Evolutionary conservation across 176 grass and related monocot genomes (phyloP).

Genomic region (Carex cristatella): DNA sequence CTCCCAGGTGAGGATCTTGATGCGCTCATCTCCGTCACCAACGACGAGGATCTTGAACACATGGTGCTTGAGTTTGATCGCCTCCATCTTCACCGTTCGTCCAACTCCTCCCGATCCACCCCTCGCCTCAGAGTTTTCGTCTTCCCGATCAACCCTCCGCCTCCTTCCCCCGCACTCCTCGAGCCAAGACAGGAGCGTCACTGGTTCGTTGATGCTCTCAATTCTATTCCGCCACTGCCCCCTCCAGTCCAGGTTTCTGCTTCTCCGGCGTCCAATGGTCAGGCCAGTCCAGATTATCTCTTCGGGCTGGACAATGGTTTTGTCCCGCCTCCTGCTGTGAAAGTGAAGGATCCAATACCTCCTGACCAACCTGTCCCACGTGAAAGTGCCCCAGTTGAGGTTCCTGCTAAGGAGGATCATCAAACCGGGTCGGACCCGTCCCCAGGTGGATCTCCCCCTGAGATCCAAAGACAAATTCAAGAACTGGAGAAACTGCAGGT

Average conservation of each 20-base stretch:
- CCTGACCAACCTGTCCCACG: constrained; percentile 19
- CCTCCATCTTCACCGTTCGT: constrained; percentile 44
- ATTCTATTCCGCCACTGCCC: constrained; percentile 27
- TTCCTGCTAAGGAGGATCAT: constrained; percentile 45
- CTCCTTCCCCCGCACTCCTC: constrained; percentile 35
- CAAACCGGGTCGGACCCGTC: constrained; percentile 21
- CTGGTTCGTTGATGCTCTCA: constrained; percentile 78
- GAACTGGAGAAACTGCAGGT: constrained; percentile 65
- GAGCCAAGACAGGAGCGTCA: constrained; percentile 57
- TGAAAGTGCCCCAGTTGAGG: constrained; percentile 50
- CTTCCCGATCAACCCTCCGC: constrained; percentile 53
- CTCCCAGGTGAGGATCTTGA: constrained; percentile 98
- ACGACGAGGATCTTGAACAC: constrained; percentile 92
- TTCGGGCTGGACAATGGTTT: constrained; percentile 76
- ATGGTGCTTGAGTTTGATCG: constrained; percentile 90
- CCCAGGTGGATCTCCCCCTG: constrained; percentile 35
- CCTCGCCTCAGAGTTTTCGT: constrained; percentile 79
- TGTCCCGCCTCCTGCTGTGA: constrained; percentile 64
- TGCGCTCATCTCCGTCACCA: constrained; percentile 87
- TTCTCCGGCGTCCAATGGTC: constrained; percentile 1
- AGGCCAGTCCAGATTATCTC: constrained; percentile 54
- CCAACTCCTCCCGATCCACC: constrained; percentile 37
- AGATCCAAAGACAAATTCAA: constrained; percentile 68
- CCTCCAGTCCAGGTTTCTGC: not conserved
- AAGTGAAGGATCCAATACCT: constrained; percentile 53